Evolutionary conservation across 495 filamentous ascomycete genomes (phyloP), one percentile per base, ranked within the genome.

Genomic region (Penicillium daleae): DNA sequence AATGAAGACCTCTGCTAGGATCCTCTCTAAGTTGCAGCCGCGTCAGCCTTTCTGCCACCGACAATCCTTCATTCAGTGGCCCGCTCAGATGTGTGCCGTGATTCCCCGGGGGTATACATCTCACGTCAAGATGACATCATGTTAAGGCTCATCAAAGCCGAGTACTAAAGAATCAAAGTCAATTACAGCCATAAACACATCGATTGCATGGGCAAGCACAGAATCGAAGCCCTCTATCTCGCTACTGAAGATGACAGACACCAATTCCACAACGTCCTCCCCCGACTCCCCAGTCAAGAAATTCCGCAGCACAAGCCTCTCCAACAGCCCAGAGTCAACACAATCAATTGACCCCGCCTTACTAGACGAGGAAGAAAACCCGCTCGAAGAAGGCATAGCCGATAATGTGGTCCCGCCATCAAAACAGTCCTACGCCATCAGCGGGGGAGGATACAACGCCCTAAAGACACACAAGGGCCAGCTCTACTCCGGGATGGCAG

Each of bases 401-500:
- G 53, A 57, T 21, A 65, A 65, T 13, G 21, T 61, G 19, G 35
- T 58, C 22, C 7, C 29, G 15, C 27, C 51, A 19, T 56, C 59
- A 12, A 48, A 42, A 6, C 27, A 53, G 19, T 2, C 57, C 7
- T 66, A 60, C 46, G 22, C 51, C 7, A 33, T 9, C 6, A 60
- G 62, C 21, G 42, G 42, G 9, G 54, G 60, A 3, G 68, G 70
- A 6, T 76, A 76, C 59, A 74, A 72, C 50, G 61, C 67, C 1
- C 61, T 76, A 5, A 73, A 76, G 53, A 60, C 69, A 8, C 65
- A 71, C 57, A 63, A 70, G 6, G 72, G 70, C 0, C 70, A 73
- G 32, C 59, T 71, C n/a, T 73, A 73, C 60, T 69, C 72, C 15
- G 74, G 72, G 1, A 76, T 76, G 68, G 67, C 74, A 6, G 62